Base-by-base conservation (phyloP, 2,329 filamentous ascomycete species). In the Trichoderma arundinaceum region DNA sequence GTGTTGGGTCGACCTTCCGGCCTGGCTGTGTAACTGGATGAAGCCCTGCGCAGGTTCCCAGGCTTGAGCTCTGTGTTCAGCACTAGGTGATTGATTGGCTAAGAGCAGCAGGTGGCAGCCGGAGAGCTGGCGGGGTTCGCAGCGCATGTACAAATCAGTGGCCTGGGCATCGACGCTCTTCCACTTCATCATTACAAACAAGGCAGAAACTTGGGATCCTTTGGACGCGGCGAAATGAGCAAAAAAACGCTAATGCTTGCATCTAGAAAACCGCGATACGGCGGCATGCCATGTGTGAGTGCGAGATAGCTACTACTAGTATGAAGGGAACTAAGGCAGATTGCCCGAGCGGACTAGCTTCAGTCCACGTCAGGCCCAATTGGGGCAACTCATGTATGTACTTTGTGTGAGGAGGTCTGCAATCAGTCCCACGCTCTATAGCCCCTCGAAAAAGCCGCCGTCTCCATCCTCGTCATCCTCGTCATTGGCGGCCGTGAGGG, bases 391-490 rank as follows among this genome's bases (percentile, higher is more conserved):
- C 10, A 53, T 53, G n/a, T 38, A 53, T 35, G n/a, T 35, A 28
- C 22, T 61, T 13, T 22, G 44, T 43, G 8, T 60, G 48, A 49
- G n/a, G 57, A 32, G 48, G 32, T 44, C 38, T 63, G 49, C 49
- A 28, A 19, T 9, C 28, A n/a, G 9, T 10, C 2, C 19, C 39
- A 35, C 43, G 49, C 60, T 17, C 66, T 28, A 67, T 5, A 62
- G 48, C 35, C 75, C 74, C 71, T 88, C 84, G 70, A 89, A 88
- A 76, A 89, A 89, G 12, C 85, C 84, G 9, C 81, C 84, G 22
- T 83, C 84, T 61, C 81, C 86, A 15, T 83, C 84, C 64, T 82
- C 80, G 22, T 80, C 81, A 17, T 77, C 75, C 28, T 81, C 80
- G 48, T 77, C 75, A 58, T 70, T 69, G 39, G 60, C 69, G 33